Evolutionary conservation across 306 rosid genomes (phyloP), one percentile per base, ranked within the genome.

Genomic region (Acacia crassicarpa): DNA sequence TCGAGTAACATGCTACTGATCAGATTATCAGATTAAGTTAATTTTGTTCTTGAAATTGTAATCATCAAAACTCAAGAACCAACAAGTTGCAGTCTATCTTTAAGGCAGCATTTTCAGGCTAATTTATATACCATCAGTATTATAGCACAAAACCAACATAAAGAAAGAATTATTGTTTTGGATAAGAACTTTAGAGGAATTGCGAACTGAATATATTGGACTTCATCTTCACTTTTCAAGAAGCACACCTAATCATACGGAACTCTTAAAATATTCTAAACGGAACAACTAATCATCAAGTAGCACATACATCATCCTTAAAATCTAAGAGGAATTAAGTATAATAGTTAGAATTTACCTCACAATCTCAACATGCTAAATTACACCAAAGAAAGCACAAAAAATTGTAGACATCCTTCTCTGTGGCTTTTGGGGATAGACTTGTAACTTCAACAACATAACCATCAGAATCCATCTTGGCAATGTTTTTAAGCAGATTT

Each of bases 361-460:
- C 84, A 83, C 59, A 81, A 91, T 86, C 43, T 89, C 93, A 53
- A 91, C 87, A 43, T 85, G 86, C 48, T 87, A 84, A 53, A 91
- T 85, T 43, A 85, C 82, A 73, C 95, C 93, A n/a, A 89, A 91
- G 76, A 88, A 85, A 59, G 91, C 78, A 90, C 1, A 91, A 91
- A 80, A 91, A 91, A 33, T 89, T 92, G 49, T 70, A 78, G 68
- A 91, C 86, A 59, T 91, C 93, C 17, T 90, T 85, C 84, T 91
- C 95, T 0, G 90, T 85, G 40, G 89, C 95, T 75, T 78, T 80
- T 4, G 93, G 91, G 53, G 95, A 91, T 44, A 88, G 62, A 14
- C 95, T 87, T 12, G 91, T 82, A 46, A 91, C 90, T 82, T 91
- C 91, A 2, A 91, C 90, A n/a, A 91, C 69, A 68, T 72, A 89